These are phyloP conservation scores for Arachis stenosperma DNA, from an alignment of 306 rosid genomes.

Conservation along the genomic window DNA sequence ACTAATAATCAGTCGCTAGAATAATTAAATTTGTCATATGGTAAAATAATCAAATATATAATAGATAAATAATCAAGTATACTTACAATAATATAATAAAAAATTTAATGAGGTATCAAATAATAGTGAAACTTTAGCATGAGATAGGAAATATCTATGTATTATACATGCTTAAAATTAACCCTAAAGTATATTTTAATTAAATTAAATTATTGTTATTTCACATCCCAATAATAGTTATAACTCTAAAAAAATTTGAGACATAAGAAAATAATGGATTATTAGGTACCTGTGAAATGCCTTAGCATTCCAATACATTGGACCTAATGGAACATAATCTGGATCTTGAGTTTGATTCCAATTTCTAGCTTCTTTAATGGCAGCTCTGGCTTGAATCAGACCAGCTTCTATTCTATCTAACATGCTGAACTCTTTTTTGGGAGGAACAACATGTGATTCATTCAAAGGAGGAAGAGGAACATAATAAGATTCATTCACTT, in stretches of 20 bases:
- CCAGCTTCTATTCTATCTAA: conserved; percentile 54
- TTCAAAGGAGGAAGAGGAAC: conserved; percentile 31
- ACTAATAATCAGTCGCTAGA: no score
- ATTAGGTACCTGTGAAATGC: conserved; percentile 73
- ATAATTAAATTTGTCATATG: no score
- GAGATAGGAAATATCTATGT: no score
- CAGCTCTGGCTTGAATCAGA: conserved; percentile 63
- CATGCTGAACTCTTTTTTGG: conserved; percentile 39
- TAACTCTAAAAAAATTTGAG: not conserved
- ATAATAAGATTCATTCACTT: conserved; percentile 39
- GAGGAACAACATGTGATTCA: conserved; percentile 35
- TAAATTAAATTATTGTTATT: no score
- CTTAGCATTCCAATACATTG: conserved; percentile 79
- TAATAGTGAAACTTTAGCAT: no score
- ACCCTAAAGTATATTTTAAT: no score
- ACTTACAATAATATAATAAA: no score
- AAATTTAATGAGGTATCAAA: no score
- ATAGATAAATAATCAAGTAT: no score
- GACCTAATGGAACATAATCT: conserved; percentile 69
- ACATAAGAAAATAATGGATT: not conserved
- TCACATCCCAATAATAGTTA: no score
- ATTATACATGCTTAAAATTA: no score
- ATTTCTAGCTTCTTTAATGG: conserved; percentile 64
- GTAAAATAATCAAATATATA: no score
- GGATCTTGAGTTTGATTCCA: conserved; percentile 57